Evolutionary conservation across 139 green algal species (phyloP).

Genomic region (Volvox africanus): DNA sequence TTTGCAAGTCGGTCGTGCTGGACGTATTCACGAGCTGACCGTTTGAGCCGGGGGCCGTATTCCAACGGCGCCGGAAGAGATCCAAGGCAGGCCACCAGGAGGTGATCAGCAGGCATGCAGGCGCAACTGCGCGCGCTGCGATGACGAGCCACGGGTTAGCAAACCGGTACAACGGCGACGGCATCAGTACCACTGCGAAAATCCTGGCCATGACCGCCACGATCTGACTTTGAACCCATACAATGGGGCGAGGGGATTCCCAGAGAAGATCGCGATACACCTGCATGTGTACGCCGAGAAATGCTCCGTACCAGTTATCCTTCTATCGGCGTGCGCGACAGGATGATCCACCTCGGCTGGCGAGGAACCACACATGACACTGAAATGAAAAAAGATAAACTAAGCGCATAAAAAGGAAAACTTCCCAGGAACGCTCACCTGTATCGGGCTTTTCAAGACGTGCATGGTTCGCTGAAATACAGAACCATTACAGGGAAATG

Average conservation of each 20-base stretch:
- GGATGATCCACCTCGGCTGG: too few relatives aligned
- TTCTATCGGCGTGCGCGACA: too few relatives aligned
- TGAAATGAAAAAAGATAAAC: too few relatives aligned
- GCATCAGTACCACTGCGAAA: not conserved
- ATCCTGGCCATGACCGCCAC: not conserved
- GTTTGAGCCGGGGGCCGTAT: too few relatives aligned
- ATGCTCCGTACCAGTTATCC: too few relatives aligned
- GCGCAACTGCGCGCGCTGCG: not conserved
- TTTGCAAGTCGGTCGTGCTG: not conserved
- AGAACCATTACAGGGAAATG: not conserved
- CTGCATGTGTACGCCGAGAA: not conserved
- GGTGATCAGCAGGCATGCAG: not conserved
- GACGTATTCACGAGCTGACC: too few relatives aligned
- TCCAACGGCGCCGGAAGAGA: not conserved
- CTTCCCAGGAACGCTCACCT: not conserved
- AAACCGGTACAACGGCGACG: not conserved
- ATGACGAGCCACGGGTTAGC: not conserved
- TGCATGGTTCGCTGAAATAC: not conserved
- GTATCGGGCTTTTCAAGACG: not conserved
- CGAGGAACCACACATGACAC: too few relatives aligned
- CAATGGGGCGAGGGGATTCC: not conserved
- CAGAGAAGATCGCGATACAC: not conserved
- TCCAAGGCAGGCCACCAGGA: not conserved
- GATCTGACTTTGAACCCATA: constrained; percentile 7
- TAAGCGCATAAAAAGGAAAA: not conserved